Conservation (phyloP, 2,329 filamentous ascomycete species). For the Geosmithia morbida region DNA sequence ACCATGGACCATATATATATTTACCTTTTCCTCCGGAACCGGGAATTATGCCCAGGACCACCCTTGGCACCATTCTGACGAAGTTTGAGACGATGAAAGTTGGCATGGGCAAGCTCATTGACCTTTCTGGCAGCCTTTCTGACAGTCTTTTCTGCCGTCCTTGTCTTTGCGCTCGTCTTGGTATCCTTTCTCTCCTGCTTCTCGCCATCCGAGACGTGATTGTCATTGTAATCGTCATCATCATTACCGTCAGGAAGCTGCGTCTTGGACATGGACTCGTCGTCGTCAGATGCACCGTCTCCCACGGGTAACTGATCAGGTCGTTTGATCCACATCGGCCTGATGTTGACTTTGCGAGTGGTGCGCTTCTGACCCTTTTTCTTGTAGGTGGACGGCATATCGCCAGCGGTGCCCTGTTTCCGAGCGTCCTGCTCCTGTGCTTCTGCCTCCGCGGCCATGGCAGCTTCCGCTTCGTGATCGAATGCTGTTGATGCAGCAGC, state of each 20-base stretch:
- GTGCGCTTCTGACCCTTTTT: conserved; percentile 77
- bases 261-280: conserved; percentile 17
- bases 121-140: conserved; percentile 44
- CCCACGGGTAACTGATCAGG: conserved; percentile 15
- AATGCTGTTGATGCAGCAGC: background rate
- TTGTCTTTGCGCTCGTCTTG: conserved; percentile 11
- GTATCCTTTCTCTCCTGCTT: conserved; percentile 7
- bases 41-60: conserved; percentile 39
- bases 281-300: conserved; percentile 13
- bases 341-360: conserved; percentile 54
- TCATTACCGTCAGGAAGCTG: conserved; percentile 6
- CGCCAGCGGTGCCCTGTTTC: too few species aligned
- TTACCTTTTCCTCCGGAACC: conserved; percentile 36
- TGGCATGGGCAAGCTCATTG: conserved; percentile 48
- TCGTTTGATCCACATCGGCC: conserved; percentile 33
- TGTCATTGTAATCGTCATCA: conserved; percentile 3
- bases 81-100: conserved; percentile 53
- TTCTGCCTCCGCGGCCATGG: too few species aligned
- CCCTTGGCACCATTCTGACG: conserved; percentile 48
- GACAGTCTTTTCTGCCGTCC: conserved; percentile 24
- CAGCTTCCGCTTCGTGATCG: too few species aligned
- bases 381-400: conserved; percentile 39
- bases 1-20: background rate
- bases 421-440: too few species aligned
- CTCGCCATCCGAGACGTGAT: conserved; percentile 1